Percentiles rank a stretch among this genome's conserved stretches.
Evolutionary conservation across 805 yeast species (phyloP).

Genomic region (Tetrapisispora pingtungensis): DNA sequence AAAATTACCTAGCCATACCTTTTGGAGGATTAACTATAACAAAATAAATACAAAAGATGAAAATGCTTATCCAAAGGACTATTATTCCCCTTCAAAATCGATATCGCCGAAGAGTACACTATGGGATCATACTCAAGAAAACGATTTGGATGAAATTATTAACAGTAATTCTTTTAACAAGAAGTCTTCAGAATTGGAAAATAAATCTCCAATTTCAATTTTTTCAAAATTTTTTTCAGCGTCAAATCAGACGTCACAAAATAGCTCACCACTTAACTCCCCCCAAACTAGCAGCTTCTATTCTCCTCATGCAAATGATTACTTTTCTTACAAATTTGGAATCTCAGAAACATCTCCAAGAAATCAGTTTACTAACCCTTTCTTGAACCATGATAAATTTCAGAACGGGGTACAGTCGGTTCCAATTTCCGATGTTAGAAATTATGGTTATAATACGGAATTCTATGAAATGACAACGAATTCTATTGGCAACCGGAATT

Average conservation of each 20-base stretch:
- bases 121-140: background rate
- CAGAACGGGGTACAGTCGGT: background rate
- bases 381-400: background rate
- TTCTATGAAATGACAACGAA: too few relatives aligned
- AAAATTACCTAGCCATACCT: background rate
- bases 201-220: background rate
- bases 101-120: background rate
- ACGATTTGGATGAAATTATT: background rate
- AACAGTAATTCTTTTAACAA: background rate
- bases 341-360: too few relatives aligned
- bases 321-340: background rate
- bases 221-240: slow-evolving; percentile 2
- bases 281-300: background rate
- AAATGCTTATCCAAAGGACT: background rate
- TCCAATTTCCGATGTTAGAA: too few relatives aligned
- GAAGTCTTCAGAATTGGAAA: background rate
- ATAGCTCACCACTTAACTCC: background rate
- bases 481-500: too few relatives aligned
- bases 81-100: background rate
- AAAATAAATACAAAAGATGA: background rate
- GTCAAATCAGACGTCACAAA: background rate
- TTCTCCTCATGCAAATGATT: too few relatives aligned
- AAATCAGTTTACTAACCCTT: background rate
- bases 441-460: too few relatives aligned
- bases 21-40: slow-evolving; percentile 1